These are phyloP conservation scores for Pyricularia grisea DNA, from an alignment of 2,329 filamentous ascomycete genomes.

Conservation along the genomic window DNA sequence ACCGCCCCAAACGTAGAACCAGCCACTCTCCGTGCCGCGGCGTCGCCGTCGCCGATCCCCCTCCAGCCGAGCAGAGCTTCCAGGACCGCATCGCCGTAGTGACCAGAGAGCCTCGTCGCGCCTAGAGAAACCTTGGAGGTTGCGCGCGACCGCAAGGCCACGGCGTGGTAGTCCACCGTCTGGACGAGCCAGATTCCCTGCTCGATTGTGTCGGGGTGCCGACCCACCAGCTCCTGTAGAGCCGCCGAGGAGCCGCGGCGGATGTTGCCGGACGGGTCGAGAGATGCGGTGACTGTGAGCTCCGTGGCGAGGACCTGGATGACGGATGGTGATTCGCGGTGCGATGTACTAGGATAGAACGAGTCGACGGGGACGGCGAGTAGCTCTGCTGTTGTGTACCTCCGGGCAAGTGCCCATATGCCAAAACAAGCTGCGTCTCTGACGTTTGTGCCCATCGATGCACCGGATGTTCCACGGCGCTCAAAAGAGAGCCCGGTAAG, in stretches of 20 bases:
- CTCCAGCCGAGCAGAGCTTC: slow-evolving; percentile 73
- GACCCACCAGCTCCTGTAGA: slow-evolving; percentile 84
- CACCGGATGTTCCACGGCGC: slow-evolving; percentile 76
- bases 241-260: slow-evolving; percentile 86
- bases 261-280: slow-evolving; percentile 91
- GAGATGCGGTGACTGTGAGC: slow-evolving; percentile 69
- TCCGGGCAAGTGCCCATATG: slow-evolving; percentile 82
- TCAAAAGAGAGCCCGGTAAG: slow-evolving; percentile 80
- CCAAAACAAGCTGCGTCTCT: slow-evolving; percentile 94
- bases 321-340: slow-evolving; percentile 30
- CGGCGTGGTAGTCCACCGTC: slow-evolving; percentile 83
- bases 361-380: slow-evolving; percentile 33
- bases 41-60: slow-evolving; percentile 74
- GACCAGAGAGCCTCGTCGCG: slow-evolving; percentile 56
- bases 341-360: slow-evolving; percentile 24
- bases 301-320: slow-evolving; percentile 74
- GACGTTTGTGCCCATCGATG: slow-evolving; percentile 78
- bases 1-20: slow-evolving; percentile 60
- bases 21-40: slow-evolving; percentile 61
- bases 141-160: slow-evolving; percentile 77
- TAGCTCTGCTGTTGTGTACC: slow-evolving; percentile 76
- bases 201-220: slow-evolving; percentile 76
- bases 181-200: slow-evolving; percentile 83
- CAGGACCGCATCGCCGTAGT: slow-evolving; percentile 61
- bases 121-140: slow-evolving; percentile 66